A percentile compares a stretch with the other conserved stretches of the same genome.
Conservation (phyloP, 371 early-diverging fungal species). For the Rhizopus delemar region DNA sequence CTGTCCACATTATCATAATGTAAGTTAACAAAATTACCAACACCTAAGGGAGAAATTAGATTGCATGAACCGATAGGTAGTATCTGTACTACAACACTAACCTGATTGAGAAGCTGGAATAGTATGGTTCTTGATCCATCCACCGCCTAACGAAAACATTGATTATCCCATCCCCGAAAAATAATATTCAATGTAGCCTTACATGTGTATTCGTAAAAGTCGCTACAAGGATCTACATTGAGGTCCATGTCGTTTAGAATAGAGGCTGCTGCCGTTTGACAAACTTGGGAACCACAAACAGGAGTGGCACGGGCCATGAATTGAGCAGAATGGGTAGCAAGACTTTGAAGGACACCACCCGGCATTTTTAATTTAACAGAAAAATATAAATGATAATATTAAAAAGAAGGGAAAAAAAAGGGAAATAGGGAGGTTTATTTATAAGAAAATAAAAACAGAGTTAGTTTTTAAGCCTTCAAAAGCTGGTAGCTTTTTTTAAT, state of each 20-base stretch:
- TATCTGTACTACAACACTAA: slow-evolving; percentile 8
- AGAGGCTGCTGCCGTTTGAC: slow-evolving; percentile 10
- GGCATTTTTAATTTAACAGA: background rate
- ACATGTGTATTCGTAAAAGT: slow-evolving; percentile 59
- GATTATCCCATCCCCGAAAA: too few relatives aligned
- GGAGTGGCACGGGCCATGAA: slow-evolving; percentile 8
- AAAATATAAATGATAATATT: background rate
- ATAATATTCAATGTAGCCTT: slow-evolving; percentile 6
- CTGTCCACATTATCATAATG: slow-evolving; percentile 33
- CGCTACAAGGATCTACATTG: slow-evolving; percentile 41
- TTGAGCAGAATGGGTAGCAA: slow-evolving; percentile 12
- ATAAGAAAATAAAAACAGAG: background rate
- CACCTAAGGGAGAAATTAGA: slow-evolving; percentile 9
- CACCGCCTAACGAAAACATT: slow-evolving; percentile 40
- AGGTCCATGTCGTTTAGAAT: slow-evolving; percentile 33
- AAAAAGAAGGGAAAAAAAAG: background rate
- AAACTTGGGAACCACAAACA: slow-evolving; percentile 13
- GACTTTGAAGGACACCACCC: slow-evolving; percentile 1
- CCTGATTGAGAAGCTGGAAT: slow-evolving; percentile 50
- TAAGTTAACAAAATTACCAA: slow-evolving; percentile 33
- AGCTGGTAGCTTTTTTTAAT: background rate
- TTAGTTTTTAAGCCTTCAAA: background rate
- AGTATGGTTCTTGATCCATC: slow-evolving; percentile 36
- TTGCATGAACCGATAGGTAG: background rate
- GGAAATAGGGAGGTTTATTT: background rate